phyloP scores from a whole-genome alignment of 768 basidiomycete species.

The Auricularia heimuer region DNA sequence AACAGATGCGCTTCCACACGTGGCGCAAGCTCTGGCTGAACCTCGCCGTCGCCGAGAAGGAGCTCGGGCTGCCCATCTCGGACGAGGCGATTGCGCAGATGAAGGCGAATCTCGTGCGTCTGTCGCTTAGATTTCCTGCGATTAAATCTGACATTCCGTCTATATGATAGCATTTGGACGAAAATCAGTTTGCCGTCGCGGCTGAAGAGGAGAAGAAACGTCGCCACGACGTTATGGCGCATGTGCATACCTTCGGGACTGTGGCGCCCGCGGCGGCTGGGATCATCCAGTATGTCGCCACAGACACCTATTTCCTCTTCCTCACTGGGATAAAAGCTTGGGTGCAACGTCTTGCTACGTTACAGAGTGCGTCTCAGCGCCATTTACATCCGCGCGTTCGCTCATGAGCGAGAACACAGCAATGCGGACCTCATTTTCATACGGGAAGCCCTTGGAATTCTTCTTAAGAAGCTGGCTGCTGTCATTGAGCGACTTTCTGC shows the following conservation, averaged over 20 bases:
- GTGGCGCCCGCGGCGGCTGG: slow-evolving; percentile 92
- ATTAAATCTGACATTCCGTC: not conserved
- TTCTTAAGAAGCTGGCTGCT: slow-evolving; percentile 79
- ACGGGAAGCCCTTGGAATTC: slow-evolving; percentile 71
- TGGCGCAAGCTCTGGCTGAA: slow-evolving; percentile 96
- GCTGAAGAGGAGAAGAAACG: slow-evolving; percentile 94
- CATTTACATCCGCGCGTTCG: not conserved
- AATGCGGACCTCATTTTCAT: slow-evolving; percentile 98
- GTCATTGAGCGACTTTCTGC: slow-evolving; percentile 80
- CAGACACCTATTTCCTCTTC: not conserved
- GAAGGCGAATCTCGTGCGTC: slow-evolving; percentile 75
- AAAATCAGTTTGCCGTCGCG: slow-evolving; percentile 83
- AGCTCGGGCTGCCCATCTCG: slow-evolving; percentile 82
- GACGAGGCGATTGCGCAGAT: slow-evolving; percentile 92
- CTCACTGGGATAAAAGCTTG: slow-evolving; percentile 36
- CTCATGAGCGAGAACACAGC: slow-evolving; percentile 30
- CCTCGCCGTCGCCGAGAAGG: slow-evolving; percentile 92
- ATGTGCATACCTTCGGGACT: slow-evolving; percentile 93
- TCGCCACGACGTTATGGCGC: slow-evolving; percentile 98
- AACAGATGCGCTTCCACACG: slow-evolving; percentile 85
- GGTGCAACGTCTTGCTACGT: slow-evolving; percentile 99
- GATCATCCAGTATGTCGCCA: slow-evolving; percentile 72
- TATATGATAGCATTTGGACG: slow-evolving; percentile 57
- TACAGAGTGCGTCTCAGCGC: slow-evolving; percentile 65
- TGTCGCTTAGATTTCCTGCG: not conserved